Conservation (phyloP, 179 eudicot genomes). For the Drosera spatulata region DNA sequence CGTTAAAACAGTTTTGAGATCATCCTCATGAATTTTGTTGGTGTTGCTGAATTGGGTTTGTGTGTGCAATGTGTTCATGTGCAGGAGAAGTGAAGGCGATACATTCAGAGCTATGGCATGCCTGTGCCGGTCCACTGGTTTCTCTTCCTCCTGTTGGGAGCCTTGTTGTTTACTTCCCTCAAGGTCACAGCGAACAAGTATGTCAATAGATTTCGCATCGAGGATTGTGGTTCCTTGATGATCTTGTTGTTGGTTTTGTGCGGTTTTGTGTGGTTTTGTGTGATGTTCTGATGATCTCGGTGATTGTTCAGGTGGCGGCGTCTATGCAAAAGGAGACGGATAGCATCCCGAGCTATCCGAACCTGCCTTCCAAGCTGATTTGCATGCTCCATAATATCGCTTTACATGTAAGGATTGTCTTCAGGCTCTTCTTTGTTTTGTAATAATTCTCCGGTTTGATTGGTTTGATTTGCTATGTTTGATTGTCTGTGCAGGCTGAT, state of each 20-base stretch:
- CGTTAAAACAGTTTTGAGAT: no score
- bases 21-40: no score
- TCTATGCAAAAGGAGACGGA: conserved; percentile 94
- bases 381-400: conserved; percentile 93
- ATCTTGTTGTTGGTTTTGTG: no score
- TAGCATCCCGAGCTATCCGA: conserved; percentile 84
- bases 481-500: conserved; percentile 58
- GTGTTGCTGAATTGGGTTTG: background rate
- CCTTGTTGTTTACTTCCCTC: conserved; percentile 25
- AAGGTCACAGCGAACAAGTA: conserved; percentile 93
- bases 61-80: conserved; percentile 8
- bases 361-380: conserved; percentile 87
- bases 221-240: background rate
- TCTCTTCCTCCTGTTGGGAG: conserved; percentile 93
- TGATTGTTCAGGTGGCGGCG: conserved; percentile 69
- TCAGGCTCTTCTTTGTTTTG: background rate
- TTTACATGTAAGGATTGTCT: conserved; percentile 61
- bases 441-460: background rate
- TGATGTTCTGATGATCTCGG: background rate
- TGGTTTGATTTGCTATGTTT: background rate
- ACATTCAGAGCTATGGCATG: conserved; percentile 97
- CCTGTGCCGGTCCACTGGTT: conserved; percentile 97
- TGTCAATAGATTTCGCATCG: conserved; percentile 8
- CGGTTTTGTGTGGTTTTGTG: no score
- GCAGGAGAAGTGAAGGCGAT: conserved; percentile 66